Evolutionary conservation across 495 filamentous ascomycete species (phyloP).

Genomic region (Penicillium bialowiezense): DNA sequence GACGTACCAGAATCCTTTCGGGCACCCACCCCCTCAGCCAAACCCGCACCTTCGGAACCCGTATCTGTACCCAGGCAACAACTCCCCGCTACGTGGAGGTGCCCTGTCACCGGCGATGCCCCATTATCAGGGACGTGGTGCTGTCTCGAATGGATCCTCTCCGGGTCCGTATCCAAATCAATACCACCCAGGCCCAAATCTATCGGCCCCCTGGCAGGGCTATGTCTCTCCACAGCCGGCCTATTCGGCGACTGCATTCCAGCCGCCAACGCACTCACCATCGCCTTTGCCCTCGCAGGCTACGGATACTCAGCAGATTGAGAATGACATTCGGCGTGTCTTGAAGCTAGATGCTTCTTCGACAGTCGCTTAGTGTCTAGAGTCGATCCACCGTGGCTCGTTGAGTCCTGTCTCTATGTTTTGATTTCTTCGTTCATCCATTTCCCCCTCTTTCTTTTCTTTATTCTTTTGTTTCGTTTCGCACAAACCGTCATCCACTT

Average conservation of each 20-base stretch:
- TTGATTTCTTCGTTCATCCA: not conserved
- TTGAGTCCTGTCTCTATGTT: not conserved
- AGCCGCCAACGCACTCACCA: constrained; percentile 21
- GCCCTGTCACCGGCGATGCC: constrained; percentile 14
- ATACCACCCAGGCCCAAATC: constrained; percentile 1
- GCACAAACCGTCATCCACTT: not conserved
- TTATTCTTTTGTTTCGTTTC: constrained; percentile 2
- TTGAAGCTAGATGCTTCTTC: constrained; percentile 45
- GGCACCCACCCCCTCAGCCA: not conserved
- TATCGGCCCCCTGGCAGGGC: constrained; percentile 3
- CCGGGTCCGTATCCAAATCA: constrained; percentile 10
- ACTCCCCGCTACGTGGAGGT: constrained; percentile 20
- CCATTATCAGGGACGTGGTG: not conserved
- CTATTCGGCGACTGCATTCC: constrained; percentile 23
- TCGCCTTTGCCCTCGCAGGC: constrained; percentile 27
- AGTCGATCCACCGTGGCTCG: too few relatives aligned
- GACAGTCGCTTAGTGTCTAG: constrained; percentile 31
- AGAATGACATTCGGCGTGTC: constrained; percentile 53
- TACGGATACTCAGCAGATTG: constrained; percentile 46
- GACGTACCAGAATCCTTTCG: constrained; percentile 14
- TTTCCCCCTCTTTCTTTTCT: constrained; percentile 7
- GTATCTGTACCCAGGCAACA: constrained; percentile 10
- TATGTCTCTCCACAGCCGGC: constrained; percentile 23
- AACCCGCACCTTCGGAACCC: constrained; percentile 6
- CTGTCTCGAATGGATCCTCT: constrained; percentile 8